A percentile compares a stretch with the other conserved stretches of the same genome.
Conservation (phyloP, 1,139 yeast species). For the Saccharomycopsis hybrid region DNA sequence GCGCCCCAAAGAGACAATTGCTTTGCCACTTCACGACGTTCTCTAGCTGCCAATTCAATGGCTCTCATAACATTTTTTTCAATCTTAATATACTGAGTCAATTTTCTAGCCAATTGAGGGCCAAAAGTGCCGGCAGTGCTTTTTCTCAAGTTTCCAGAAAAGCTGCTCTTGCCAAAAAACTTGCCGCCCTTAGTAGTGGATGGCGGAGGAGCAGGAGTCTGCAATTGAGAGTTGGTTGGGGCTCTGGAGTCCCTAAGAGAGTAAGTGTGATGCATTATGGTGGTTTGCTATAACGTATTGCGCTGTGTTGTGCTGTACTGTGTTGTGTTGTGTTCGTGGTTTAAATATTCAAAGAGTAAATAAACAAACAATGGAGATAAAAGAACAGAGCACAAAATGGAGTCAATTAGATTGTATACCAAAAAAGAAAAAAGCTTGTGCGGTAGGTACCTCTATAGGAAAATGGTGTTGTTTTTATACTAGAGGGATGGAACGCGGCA, state of each 20-base stretch:
- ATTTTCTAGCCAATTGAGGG: slow-evolving; percentile 89
- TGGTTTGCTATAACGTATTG: neutral
- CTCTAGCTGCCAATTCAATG: slow-evolving; percentile 87
- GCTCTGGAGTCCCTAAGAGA: slow-evolving; percentile 92
- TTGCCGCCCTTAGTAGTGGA: slow-evolving; percentile 78
- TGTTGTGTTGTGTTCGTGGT: no score
- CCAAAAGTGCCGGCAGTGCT: slow-evolving; percentile 62
- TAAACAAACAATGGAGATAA: no score
- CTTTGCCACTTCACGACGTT: slow-evolving; percentile 94
- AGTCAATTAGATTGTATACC: no score
- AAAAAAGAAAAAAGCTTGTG: no score
- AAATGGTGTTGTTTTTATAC: no score
- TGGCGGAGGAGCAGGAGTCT: slow-evolving; percentile 92
- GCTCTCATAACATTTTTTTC: slow-evolving; percentile 96
- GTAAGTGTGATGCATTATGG: slow-evolving; percentile 93
- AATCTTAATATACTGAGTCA: slow-evolving; percentile 85
- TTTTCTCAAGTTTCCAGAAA: slow-evolving; percentile 12
- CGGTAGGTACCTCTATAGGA: no score
- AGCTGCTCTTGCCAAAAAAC: slow-evolving; percentile 75
- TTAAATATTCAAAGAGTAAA: no score
- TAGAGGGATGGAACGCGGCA: no score
- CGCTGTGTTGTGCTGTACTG: no score
- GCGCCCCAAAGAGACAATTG: slow-evolving; percentile 98
- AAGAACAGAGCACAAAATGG: no score
- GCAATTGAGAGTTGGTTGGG: slow-evolving; percentile 93